Evolutionary conservation across 164 flowering plant species (phyloP).

Genomic region (Litsea cubeba): DNA sequence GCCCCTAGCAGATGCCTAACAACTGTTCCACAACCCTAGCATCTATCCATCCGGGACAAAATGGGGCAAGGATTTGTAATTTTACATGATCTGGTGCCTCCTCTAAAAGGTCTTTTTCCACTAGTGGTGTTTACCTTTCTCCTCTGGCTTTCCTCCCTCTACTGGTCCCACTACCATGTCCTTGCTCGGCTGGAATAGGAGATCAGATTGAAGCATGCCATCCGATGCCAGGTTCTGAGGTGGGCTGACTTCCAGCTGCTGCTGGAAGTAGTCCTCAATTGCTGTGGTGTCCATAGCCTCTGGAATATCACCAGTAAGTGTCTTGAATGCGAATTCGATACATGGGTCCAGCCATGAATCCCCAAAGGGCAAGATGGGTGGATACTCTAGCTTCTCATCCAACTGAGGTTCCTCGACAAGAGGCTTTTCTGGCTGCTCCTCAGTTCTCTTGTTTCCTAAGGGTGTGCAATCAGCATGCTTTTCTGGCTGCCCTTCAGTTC

Average conservation of each 20-base stretch:
- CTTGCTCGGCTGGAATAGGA: slow-evolving; percentile 12
- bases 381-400: slow-evolving; percentile 15
- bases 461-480: background rate
- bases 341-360: slow-evolving; percentile 39
- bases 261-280: slow-evolving; percentile 28
- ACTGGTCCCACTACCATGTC: slow-evolving; percentile 6
- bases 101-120: slow-evolving; percentile 7
- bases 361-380: slow-evolving; percentile 19
- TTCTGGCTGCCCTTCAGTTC: background rate
- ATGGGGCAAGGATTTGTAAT: background rate
- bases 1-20: too few relatives aligned
- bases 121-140: background rate
- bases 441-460: background rate
- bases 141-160: slow-evolving; percentile 8
- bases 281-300: slow-evolving; percentile 19
- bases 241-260: slow-evolving; percentile 21
- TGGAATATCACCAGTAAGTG: slow-evolving; percentile 40
- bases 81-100: background rate
- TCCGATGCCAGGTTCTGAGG: slow-evolving; percentile 17
- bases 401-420: slow-evolving; percentile 3
- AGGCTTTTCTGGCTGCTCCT: background rate
- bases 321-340: slow-evolving; percentile 42
- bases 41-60: background rate
- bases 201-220: slow-evolving; percentile 17
- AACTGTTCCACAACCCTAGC: background rate